Conservation (phyloP, 1,284 basidiomycete species). For the Abortiporus biennis region DNA sequence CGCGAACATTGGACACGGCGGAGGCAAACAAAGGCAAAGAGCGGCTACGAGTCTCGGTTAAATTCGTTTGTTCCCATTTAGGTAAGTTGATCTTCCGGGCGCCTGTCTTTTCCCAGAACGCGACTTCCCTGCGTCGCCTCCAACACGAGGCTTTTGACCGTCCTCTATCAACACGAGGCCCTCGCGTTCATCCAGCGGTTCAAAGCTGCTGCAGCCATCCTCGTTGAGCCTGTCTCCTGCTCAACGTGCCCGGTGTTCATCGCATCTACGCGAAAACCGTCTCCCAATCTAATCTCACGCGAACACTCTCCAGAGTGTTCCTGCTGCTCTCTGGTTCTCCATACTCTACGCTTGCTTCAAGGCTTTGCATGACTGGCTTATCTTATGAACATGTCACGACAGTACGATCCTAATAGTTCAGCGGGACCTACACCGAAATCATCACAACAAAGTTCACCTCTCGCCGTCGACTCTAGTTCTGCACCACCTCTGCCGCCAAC, state of each 20-base stretch:
- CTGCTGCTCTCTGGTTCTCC: conserved; percentile 5
- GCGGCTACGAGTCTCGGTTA: conserved; percentile 7
- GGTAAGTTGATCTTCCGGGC: conserved; percentile 13
- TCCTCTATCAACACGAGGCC: conserved; percentile 28
- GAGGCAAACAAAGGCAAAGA: conserved; percentile 7
- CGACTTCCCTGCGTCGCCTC: conserved; percentile 6
- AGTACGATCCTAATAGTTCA: conserved; percentile 21
- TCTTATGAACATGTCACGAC: conserved; percentile 28
- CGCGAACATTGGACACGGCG: too few relatives aligned
- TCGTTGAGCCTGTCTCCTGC: conserved; percentile 23
- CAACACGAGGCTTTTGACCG: conserved; percentile 27
- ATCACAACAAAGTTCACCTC: conserved; percentile 5
- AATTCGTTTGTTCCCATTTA: conserved; percentile 7
- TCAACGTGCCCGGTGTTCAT: conserved; percentile 20
- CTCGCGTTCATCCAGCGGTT: conserved; percentile 30
- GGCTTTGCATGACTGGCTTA: conserved; percentile 15
- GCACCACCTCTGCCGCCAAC: conserved; percentile 13
- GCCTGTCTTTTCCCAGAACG: conserved; percentile 6
- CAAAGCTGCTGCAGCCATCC: too few relatives aligned
- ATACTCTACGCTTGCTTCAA: conserved; percentile 12
- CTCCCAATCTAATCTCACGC: conserved; percentile 22
- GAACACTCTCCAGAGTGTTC: conserved; percentile 12
- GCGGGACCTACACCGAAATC: conserved; percentile 23
- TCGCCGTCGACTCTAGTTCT: conserved; percentile 17
- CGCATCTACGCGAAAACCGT: conserved; percentile 18